These are phyloP conservation scores for Blastobotrys illinoisensis DNA, from an alignment of 1,139 yeast genomes.

Conservation along the genomic window DNA sequence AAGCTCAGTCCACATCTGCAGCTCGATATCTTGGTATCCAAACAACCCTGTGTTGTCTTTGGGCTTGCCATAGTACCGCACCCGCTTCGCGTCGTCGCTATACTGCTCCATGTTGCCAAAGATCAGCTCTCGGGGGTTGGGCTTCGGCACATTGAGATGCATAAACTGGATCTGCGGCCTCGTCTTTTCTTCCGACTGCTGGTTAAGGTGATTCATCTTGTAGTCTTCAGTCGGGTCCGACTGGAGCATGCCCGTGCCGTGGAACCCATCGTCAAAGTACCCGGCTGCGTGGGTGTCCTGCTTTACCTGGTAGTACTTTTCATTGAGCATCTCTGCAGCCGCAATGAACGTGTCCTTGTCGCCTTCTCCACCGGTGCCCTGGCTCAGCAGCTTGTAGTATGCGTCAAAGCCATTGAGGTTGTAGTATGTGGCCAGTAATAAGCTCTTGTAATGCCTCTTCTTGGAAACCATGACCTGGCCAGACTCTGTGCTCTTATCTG, in stretches of 20 bases:
- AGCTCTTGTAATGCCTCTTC: slow-evolving; percentile 54
- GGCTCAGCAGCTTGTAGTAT: slow-evolving; percentile 79
- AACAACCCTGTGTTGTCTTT: slow-evolving; percentile 35
- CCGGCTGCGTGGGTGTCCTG: slow-evolving; percentile 47
- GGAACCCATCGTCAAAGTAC: slow-evolving; percentile 29
- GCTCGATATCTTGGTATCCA: slow-evolving; percentile 47
- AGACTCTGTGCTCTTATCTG: slow-evolving; percentile 77
- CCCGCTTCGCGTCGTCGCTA: slow-evolving; percentile 40
- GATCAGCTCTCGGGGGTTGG: slow-evolving; percentile 43
- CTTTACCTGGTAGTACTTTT: slow-evolving; percentile 64
- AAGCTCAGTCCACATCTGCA: slow-evolving; percentile 57
- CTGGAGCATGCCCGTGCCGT: slow-evolving; percentile 72
- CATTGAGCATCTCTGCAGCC: slow-evolving; percentile 59
- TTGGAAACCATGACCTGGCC: slow-evolving; percentile 76
- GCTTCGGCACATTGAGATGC: slow-evolving; percentile 62
- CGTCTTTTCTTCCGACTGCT: slow-evolving; percentile 15
- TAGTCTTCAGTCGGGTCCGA: slow-evolving; percentile 60
- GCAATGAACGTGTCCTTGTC: slow-evolving; percentile 87
- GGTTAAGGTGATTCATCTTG: slow-evolving; percentile 15
- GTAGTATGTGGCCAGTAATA: slow-evolving; percentile 67
- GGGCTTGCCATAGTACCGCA: slow-evolving; percentile 53
- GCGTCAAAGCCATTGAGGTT: slow-evolving; percentile 73
- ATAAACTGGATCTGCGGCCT: slow-evolving; percentile 49
- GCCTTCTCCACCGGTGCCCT: slow-evolving; percentile 85
- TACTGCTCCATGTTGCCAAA: slow-evolving; percentile 27